phyloP scores from a whole-genome alignment of 2,329 filamentous ascomycete genomes.

The Cordyceps fumosorosea region DNA sequence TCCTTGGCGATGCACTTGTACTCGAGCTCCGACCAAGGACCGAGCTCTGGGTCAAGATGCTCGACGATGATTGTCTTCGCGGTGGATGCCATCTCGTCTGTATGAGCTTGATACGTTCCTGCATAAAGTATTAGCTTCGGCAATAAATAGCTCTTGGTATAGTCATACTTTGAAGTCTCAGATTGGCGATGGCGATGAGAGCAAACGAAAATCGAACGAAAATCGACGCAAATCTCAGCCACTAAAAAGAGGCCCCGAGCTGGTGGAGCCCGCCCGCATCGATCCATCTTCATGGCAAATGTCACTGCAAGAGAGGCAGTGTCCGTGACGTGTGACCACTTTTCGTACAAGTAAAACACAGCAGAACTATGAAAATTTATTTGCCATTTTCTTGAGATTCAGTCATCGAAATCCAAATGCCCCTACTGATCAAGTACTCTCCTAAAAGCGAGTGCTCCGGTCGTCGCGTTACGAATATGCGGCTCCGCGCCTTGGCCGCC shows the following conservation, averaged over 20 bases:
- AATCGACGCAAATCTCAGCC: background rate
- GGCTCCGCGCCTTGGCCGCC: background rate
- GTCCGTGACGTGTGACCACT: background rate
- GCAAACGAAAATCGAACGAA: background rate
- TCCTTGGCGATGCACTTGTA: conserved; percentile 84
- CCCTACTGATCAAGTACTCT: too few species aligned
- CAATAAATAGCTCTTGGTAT: background rate
- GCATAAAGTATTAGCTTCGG: background rate
- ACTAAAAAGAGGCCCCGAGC: conserved; percentile 10
- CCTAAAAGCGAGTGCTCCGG: background rate
- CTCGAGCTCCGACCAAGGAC: conserved; percentile 89
- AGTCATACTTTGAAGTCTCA: background rate
- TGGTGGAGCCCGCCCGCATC: conserved; percentile 5
- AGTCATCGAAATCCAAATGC: too few species aligned
- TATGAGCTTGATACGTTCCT: background rate
- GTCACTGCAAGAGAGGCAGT: background rate
- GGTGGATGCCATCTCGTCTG: conserved; percentile 28
- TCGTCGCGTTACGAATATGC: background rate
- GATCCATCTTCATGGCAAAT: background rate
- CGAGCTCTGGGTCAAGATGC: conserved; percentile 91
- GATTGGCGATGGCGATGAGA: background rate
- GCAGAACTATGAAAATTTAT: background rate
- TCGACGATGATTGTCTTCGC: conserved; percentile 85
- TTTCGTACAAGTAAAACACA: background rate
- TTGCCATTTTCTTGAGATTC: background rate